These are phyloP conservation scores for Candida wancherniae DNA, from an alignment of 805 yeast genomes.

Conservation along the genomic window DNA sequence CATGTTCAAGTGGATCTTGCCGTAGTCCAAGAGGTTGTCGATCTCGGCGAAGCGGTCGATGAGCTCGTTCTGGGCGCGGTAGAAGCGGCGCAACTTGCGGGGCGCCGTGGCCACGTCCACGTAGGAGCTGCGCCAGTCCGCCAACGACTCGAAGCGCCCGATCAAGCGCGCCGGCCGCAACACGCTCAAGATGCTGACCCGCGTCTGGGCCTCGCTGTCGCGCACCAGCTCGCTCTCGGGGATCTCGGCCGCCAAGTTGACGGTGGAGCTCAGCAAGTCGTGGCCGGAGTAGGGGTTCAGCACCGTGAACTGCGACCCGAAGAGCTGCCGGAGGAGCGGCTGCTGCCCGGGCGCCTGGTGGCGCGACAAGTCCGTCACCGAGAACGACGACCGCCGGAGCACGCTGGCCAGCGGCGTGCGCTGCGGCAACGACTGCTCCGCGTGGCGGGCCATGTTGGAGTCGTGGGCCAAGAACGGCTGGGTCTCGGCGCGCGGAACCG, in stretches of 20 bases:
- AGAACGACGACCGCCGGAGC: slow-evolving; percentile 15
- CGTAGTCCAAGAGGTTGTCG: slow-evolving; percentile 65
- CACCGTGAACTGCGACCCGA: slow-evolving; percentile 27
- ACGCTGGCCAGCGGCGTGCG: too few relatives aligned
- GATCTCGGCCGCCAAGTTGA: slow-evolving; percentile 5
- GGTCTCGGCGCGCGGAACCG: too few relatives aligned
- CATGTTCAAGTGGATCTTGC: slow-evolving; percentile 57
- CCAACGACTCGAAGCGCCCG: slow-evolving; percentile 26
- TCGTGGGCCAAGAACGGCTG: too few relatives aligned
- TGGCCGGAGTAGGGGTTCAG: slow-evolving; percentile 24
- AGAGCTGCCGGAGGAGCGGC: slow-evolving; percentile 27
- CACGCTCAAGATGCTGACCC: slow-evolving; percentile 20
- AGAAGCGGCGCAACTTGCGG: slow-evolving; percentile 37
- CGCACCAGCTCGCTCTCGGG: slow-evolving; percentile 6
- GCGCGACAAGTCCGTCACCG: slow-evolving; percentile 13
- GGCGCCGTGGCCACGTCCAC: slow-evolving; percentile 15
- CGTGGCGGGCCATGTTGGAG: too few relatives aligned
- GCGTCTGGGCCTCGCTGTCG: slow-evolving; percentile 21
- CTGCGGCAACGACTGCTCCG: too few relatives aligned
- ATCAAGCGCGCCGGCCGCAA: slow-evolving; percentile 33
- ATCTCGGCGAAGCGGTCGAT: slow-evolving; percentile 55
- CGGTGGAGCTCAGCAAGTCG: slow-evolving; percentile 8
- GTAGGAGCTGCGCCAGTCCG: slow-evolving; percentile 28
- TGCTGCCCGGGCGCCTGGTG: slow-evolving; percentile 4
- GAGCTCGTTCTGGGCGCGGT: slow-evolving; percentile 55